Evolutionary conservation across 495 filamentous ascomycete genomes (phyloP), one percentile per base, ranked within the genome.

Genomic region (Physcia stellaris): DNA sequence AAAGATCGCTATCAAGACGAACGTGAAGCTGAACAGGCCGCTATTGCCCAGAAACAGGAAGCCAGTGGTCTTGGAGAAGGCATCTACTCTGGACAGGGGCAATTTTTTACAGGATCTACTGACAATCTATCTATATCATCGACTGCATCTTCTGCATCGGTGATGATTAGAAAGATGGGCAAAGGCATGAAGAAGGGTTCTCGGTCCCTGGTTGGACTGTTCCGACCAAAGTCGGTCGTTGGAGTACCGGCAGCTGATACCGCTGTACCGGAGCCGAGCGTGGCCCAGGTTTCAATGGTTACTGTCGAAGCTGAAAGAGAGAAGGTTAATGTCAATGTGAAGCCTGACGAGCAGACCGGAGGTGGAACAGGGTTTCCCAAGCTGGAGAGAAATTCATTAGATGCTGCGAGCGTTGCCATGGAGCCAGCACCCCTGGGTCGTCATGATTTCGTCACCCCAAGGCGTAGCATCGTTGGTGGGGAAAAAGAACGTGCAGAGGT

Each of bases 161-260:
- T 99, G 46, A 99, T 99, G 90, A 87, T 99, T 52, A 77, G 90
- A 21, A 99, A 99, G 67, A 96, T 99, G 92, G 92, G 90, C 49
- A 82, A 84, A 43, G 87, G 92, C 16, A 80, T 95, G 79, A 99
- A 94, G 71, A 87, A 84, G 58, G 78, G 81, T 13, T 80, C 77
- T 17, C 68, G 86, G 23, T 95, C 87, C 6, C 70, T 99, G 32
- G 92, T 94, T 49, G 90, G 90, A 20, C 65, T 99, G 7, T 99
- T 99, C 62, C 70, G 90, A 43, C 90, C 90, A 0, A 96, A 94
- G 60, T 94, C 90, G 2, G 66, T 92, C 23, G 70, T 87, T 52
- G 87, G 86, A 12, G 73, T 78, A 10, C 72, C 78, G 16, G 67
- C 74, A 6, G 74, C 78, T 3, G 87, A 92, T 43, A 54, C 51